Evolutionary conservation across 176 grass and related monocot genomes (phyloP), one percentile per base, ranked within the genome.

Genomic region (Juncus inflexus): DNA sequence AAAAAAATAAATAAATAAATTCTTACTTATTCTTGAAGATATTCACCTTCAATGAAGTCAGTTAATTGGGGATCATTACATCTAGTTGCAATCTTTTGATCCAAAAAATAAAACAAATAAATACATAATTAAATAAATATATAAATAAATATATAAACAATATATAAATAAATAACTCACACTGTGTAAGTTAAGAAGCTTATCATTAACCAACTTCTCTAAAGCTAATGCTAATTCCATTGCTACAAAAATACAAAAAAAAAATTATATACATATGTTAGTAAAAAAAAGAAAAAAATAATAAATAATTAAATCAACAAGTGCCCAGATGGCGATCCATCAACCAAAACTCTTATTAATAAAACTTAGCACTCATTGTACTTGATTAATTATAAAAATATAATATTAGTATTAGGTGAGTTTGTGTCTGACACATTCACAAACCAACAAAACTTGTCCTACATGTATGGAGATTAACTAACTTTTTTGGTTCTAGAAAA

Each of bases 161-260:
- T 28, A 28, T 28, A 28, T 28, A 28, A 28, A 47, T 6, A 47
- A 47, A 47, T 6, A 9, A 74, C 87, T 86, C 74, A 91, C 94
- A 60, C 64, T 35, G 53, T 97, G 88, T 64, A 91, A 71, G 51
- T 63, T 85, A 58, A 89, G 83, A 60, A 97, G 61, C 77, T 89
- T 95, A 74, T 95, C 90, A 40, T 89, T 95, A 5, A 78, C 81
- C 65, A 95, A 56, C 67, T 95, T 95, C 51, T 95, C 85, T 56
- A 95, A 61, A 50, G 90, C 73, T 64, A 95, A 70, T 67, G 94
- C 85, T 60, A 97, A 59, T 52, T 97, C 92, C 92, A 97, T 97
- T 73, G 92, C 87, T 97, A 55, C 56, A 64, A 53, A 63, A 75
- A 3, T 56, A 76, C 12, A 42, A 11, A 35, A 57, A 16, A 10